Evolutionary conservation across 805 yeast species (phyloP), one percentile per base, ranked within the genome.

Genomic region (Yarrowia phangngaensis): DNA sequence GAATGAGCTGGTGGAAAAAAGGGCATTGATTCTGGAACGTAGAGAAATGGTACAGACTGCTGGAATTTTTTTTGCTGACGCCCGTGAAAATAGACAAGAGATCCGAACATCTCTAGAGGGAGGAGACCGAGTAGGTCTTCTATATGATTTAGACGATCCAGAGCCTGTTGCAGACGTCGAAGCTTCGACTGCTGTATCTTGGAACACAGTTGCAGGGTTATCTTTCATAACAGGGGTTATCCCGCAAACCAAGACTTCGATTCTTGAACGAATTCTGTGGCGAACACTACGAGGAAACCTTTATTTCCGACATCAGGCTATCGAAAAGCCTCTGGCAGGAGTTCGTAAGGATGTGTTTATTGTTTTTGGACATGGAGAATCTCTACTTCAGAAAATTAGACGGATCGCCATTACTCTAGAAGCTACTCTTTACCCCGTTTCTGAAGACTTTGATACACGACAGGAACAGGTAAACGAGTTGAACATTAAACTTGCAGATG

Each of bases 231-330:
- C 89, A 3, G 98, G 98, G 34, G 85, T 88, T 8, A 82, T 92
- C 36, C 74, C 79, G 31, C 75, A 94, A 56, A 75, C 73, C 7
- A 84, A 82, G 59, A 73, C 85, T 24, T 76, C 72, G 13, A 70
- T 82, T 1, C 70, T 92, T 53, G 90, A 89, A 63, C 82, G 80
- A 56, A 86, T 92, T 51, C 70, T 92, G 38, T 92, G 96, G 95
- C 78, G 99, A 68, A 79, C 84, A 8, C 73, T 92, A 52, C 79
- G 98, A 64, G 98, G 98, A 62, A 92, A 92, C 64, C 70, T 92
- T 55, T 85, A 75, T 61, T 79, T 89, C 65, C 80, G 82, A 56
- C 76, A 83, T 55, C 75, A 76, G 41, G 89, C 86, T 54, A 76
- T 88, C 48, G 76, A 76, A 2, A 83, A 82, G 56, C 74, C 79